Evolutionary conservation across 2,329 filamentous ascomycete species (phyloP).

Genomic region (Ophiostoma tasmaniense): DNA sequence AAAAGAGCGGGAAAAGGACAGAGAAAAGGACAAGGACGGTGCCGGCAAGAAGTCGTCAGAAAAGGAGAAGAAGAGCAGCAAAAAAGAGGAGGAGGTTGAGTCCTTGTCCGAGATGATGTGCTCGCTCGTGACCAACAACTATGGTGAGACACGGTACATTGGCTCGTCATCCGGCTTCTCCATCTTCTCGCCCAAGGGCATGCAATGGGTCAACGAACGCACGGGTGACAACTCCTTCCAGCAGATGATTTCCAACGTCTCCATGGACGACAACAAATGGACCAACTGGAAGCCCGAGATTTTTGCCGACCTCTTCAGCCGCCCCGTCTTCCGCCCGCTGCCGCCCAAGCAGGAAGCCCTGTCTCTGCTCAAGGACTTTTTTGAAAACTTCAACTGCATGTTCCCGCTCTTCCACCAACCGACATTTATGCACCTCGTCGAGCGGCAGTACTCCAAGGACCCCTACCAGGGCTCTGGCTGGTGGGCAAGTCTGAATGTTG

Average conservation of each 20-base stretch:
- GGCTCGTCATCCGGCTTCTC: slow-evolving; percentile 96
- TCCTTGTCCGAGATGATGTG: slow-evolving; percentile 97
- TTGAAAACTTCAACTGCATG: slow-evolving; percentile 98
- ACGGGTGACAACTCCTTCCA: slow-evolving; percentile 94
- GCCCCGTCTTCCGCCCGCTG: slow-evolving; percentile 72
- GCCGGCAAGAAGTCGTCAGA: neutral
- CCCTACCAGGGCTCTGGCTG: slow-evolving; percentile 93
- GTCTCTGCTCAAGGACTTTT: slow-evolving; percentile 85
- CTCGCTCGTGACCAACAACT: slow-evolving; percentile 88
- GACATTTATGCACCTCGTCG: slow-evolving; percentile 95
- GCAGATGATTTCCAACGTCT: slow-evolving; percentile 86
- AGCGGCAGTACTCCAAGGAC: slow-evolving; percentile 84
- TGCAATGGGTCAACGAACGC: slow-evolving; percentile 97
- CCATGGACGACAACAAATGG: slow-evolving; percentile 89
- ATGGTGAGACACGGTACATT: slow-evolving; percentile 91
- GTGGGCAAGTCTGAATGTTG: slow-evolving; percentile 96
- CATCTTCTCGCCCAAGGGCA: slow-evolving; percentile 96
- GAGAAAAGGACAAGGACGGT: neutral
- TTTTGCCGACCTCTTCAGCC: slow-evolving; percentile 83
- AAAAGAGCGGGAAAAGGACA: neutral
- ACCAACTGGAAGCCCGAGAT: slow-evolving; percentile 98
- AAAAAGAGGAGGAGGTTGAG: slow-evolving; percentile 65
- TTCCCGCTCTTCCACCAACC: slow-evolving; percentile 96
- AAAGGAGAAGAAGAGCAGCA: slow-evolving; percentile 22
- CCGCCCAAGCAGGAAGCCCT: slow-evolving; percentile 81